These are phyloP conservation scores for Millerozyma miso DNA, from an alignment of 805 yeast genomes.

Conservation along the genomic window DNA sequence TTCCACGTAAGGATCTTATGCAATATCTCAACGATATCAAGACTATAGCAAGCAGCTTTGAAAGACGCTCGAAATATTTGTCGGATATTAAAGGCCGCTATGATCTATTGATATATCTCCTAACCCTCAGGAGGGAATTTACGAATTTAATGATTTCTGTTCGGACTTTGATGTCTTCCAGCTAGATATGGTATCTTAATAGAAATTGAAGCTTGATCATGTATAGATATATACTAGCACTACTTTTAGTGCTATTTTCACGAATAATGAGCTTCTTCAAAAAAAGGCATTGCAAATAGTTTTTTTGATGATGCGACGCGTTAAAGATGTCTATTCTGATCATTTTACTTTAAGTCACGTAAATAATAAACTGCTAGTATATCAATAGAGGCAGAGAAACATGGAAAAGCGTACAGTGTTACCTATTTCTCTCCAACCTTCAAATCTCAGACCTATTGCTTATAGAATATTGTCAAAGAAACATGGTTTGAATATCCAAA, in stretches of 20 bases:
- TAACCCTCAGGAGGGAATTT: slow-evolving; percentile 5
- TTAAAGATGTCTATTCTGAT: too few species aligned
- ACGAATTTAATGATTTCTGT: slow-evolving; percentile 4
- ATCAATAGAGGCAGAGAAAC: background rate
- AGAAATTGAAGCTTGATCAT: background rate
- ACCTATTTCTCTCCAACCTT: slow-evolving; percentile 75
- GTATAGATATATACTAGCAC: background rate
- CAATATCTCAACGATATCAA: background rate
- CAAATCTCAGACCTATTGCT: slow-evolving; percentile 85
- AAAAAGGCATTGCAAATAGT: too few species aligned
- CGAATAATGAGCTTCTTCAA: background rate
- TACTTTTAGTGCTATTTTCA: background rate
- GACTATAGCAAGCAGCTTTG: slow-evolving; percentile 5
- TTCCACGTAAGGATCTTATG: background rate
- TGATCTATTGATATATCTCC: slow-evolving; percentile 9
- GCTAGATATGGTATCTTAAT: background rate
- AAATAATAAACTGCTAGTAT: too few species aligned
- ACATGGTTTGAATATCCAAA: slow-evolving; percentile 84
- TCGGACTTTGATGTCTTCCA: background rate
- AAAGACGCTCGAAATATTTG: slow-evolving; percentile 11
- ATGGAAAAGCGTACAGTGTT: slow-evolving; percentile 29
- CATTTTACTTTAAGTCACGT: too few species aligned
- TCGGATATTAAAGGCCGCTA: slow-evolving; percentile 11
- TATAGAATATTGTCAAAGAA: slow-evolving; percentile 87
- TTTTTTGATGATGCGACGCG: too few species aligned